These are phyloP conservation scores for Wickerhamiella sorbophila DNA, from an alignment of 805 yeast genomes.

Conservation along the genomic window DNA sequence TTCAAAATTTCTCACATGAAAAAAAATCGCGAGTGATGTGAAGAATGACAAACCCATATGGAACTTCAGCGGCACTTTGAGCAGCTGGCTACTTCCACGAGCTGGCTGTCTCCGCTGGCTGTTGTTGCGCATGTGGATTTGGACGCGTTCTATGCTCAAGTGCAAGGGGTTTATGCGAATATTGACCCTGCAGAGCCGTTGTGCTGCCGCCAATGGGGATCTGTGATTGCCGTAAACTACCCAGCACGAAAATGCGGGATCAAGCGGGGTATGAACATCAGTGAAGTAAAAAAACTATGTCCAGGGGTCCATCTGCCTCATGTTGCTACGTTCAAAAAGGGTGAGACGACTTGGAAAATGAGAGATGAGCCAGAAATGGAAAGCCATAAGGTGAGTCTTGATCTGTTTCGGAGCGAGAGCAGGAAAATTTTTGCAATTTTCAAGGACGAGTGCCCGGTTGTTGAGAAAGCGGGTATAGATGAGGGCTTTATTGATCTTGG, in stretches of 20 bases:
- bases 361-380: slow-evolving; percentile 38
- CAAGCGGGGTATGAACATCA: slow-evolving; percentile 56
- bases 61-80: slow-evolving; percentile 14
- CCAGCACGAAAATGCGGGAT: slow-evolving; percentile 82
- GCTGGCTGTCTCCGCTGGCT: slow-evolving; percentile 50
- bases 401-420: slow-evolving; percentile 81
- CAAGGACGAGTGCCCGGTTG: slow-evolving; percentile 43
- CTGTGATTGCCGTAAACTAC: slow-evolving; percentile 67
- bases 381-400: slow-evolving; percentile 71
- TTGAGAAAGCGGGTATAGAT: slow-evolving; percentile 92
- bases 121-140: slow-evolving; percentile 77
- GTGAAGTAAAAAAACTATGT: slow-evolving; percentile 59
- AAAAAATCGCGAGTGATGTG: no score
- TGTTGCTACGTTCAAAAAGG: slow-evolving; percentile 85
- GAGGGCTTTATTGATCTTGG: slow-evolving; percentile 86
- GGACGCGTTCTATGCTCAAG: slow-evolving; percentile 94
- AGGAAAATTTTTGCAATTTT: slow-evolving; percentile 61
- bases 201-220: slow-evolving; percentile 87
- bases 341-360: slow-evolving; percentile 74
- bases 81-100: slow-evolving; percentile 10
- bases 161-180: slow-evolving; percentile 64
- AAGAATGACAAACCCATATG: slow-evolving; percentile 1
- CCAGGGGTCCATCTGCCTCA: slow-evolving; percentile 68
- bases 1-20: no score
- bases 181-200: slow-evolving; percentile 59